These are phyloP conservation scores for Citrus glauca DNA, from an alignment of 345 rosid species.

Conservation along the genomic window DNA sequence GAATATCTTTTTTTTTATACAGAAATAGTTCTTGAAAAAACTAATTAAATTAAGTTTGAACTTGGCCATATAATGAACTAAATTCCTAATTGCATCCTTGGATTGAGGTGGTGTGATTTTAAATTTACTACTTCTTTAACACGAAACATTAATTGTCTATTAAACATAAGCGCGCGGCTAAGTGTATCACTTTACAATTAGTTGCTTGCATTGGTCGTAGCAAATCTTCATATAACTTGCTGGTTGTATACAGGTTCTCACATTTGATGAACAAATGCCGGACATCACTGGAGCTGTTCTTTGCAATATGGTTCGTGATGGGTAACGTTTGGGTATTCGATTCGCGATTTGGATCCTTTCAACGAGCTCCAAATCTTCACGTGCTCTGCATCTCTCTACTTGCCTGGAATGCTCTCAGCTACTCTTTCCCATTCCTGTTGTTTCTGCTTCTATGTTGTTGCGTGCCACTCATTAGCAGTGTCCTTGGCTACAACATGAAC, in stretches of 20 bases:
- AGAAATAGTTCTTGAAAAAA: too few relatives aligned
- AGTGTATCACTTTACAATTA: too few relatives aligned
- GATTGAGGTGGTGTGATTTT: neutral
- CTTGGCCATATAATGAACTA: too few relatives aligned
- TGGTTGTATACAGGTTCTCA: conserved; percentile 40
- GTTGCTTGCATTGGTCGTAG: too few relatives aligned
- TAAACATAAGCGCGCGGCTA: too few relatives aligned
- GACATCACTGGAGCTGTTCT: conserved; percentile 90
- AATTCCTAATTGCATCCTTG: neutral
- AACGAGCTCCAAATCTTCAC: conserved; percentile 78
- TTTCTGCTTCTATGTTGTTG: conserved; percentile 85
- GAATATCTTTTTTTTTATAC: too few relatives aligned
- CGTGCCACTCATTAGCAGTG: conserved; percentile 70
- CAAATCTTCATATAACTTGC: neutral
- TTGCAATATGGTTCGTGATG: conserved; percentile 99
- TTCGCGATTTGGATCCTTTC: conserved; percentile 80
- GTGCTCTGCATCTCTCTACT: conserved; percentile 85
- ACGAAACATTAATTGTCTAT: too few relatives aligned
- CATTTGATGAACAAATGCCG: conserved; percentile 92
- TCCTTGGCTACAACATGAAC: conserved; percentile 95
- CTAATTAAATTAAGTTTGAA: too few relatives aligned
- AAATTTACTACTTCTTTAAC: too few relatives aligned
- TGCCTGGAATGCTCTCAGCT: conserved; percentile 87
- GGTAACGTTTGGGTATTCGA: conserved; percentile 98
- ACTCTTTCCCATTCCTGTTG: conserved; percentile 87